Evolutionary conservation across 257 asterid genomes (phyloP).

Genomic region (Henckelia pumila): DNA sequence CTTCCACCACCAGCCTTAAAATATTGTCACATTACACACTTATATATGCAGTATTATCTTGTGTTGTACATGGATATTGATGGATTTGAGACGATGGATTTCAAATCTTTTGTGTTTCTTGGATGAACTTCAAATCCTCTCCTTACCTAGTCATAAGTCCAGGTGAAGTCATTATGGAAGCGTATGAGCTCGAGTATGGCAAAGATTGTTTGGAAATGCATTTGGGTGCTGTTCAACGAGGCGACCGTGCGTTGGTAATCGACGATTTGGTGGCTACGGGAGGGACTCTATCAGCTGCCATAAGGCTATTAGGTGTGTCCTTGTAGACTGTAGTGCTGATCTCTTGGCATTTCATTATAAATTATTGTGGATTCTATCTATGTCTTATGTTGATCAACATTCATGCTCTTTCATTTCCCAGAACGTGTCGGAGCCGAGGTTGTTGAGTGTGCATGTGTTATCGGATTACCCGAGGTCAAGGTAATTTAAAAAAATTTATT

Average conservation of each 20-base stretch:
- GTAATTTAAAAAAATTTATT: constrained; percentile 30
- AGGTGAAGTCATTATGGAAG: constrained; percentile 72
- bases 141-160: too few relatives aligned
- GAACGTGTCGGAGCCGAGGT: constrained; percentile 79
- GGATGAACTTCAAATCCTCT: too few relatives aligned
- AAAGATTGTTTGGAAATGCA: constrained; percentile 84
- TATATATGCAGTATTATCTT: too few relatives aligned
- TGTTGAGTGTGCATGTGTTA: constrained; percentile 84
- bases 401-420: constrained; percentile 18
- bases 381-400: background rate
- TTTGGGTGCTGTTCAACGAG: constrained; percentile 57
- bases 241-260: constrained; percentile 65
- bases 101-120: too few relatives aligned
- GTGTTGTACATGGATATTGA: too few relatives aligned
- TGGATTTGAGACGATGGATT: too few relatives aligned
- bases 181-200: constrained; percentile 86
- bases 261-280: constrained; percentile 95
- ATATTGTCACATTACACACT: background rate
- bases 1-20: background rate
- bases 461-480: constrained; percentile 81
- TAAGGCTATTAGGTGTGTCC: constrained; percentile 62
- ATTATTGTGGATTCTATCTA: background rate
- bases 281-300: constrained; percentile 85
- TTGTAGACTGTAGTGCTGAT: constrained; percentile 10
- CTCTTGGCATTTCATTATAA: background rate